Conservation (phyloP, 129 eudicot species). For the Lactuca saligna region DNA sequence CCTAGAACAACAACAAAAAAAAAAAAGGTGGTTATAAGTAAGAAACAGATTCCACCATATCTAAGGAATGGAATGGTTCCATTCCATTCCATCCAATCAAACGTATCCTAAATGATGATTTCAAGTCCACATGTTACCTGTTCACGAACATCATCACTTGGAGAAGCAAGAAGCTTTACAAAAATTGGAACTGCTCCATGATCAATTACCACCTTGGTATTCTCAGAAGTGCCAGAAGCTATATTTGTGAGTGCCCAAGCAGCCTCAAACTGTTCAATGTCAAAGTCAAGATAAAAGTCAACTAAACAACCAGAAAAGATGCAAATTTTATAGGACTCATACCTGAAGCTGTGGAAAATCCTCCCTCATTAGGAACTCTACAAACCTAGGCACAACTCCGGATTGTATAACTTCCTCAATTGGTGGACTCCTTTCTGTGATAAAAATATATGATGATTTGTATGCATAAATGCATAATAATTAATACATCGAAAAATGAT, state of each 20-base stretch:
- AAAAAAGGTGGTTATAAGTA: background rate
- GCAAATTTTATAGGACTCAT: constrained; percentile 14
- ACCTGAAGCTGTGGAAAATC: constrained; percentile 89
- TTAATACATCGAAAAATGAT: background rate
- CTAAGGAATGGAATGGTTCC: background rate
- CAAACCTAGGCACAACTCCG: constrained; percentile 86
- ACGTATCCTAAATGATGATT: too few species aligned
- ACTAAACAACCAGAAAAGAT: background rate
- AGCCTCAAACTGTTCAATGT: constrained; percentile 69
- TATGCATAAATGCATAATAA: background rate
- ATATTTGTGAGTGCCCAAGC: constrained; percentile 90
- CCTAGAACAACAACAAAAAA: constrained; percentile 36
- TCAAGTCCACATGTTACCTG: constrained; percentile 43
- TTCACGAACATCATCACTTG: constrained; percentile 83
- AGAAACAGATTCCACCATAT: background rate
- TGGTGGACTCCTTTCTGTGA: constrained; percentile 72
- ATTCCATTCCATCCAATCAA: too few species aligned
- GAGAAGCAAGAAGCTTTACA: constrained; percentile 72
- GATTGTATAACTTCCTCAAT: constrained; percentile 86
- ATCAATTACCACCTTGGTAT: constrained; percentile 76
- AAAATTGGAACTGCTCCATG: constrained; percentile 82
- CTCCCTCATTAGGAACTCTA: constrained; percentile 67
- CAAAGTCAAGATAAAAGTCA: background rate
- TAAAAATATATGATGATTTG: background rate
- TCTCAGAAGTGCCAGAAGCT: constrained; percentile 81